These are phyloP conservation scores for Cyclostephanos invisitatus DNA, from an alignment of 108 stramenopile genomes.

Conservation along the genomic window DNA sequence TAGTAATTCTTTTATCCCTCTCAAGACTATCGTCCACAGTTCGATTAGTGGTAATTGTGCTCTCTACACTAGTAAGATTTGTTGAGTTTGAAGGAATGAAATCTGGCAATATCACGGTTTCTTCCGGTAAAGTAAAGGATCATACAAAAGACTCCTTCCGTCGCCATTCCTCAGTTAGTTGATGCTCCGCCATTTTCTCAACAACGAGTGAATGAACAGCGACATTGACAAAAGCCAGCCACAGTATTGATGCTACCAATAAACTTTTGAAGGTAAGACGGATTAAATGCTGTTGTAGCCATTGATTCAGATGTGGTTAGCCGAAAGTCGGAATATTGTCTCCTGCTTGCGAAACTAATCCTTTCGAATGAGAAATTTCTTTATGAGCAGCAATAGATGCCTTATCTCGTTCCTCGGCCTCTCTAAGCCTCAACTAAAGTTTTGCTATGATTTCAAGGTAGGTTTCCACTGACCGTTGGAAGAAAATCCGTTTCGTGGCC, in stretches of 20 bases:
- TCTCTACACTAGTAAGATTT: no score
- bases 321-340: neutral
- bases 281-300: neutral
- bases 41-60: no score
- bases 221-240: conserved; percentile 7
- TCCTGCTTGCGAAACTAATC: neutral
- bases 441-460: neutral
- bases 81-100: no score
- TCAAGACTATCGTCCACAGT: no score
- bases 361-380: neutral
- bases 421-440: neutral
- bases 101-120: no score
- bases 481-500: conserved; percentile 13
- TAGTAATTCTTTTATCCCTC: no score
- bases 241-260: conserved; percentile 7
- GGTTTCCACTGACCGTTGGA: conserved; percentile 4
- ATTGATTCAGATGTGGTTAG: neutral
- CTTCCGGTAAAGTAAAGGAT: no score
- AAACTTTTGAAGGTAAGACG: conserved; percentile 1
- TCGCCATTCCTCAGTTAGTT: conserved; percentile 2
- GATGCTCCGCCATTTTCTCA: neutral
- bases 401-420: neutral
- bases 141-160: neutral
- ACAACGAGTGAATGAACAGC: conserved; percentile 1
- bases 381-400: neutral